phyloP scores from a whole-genome alignment of 2,329 filamentous ascomycete species.

The Sporothrix sp. region DNA sequence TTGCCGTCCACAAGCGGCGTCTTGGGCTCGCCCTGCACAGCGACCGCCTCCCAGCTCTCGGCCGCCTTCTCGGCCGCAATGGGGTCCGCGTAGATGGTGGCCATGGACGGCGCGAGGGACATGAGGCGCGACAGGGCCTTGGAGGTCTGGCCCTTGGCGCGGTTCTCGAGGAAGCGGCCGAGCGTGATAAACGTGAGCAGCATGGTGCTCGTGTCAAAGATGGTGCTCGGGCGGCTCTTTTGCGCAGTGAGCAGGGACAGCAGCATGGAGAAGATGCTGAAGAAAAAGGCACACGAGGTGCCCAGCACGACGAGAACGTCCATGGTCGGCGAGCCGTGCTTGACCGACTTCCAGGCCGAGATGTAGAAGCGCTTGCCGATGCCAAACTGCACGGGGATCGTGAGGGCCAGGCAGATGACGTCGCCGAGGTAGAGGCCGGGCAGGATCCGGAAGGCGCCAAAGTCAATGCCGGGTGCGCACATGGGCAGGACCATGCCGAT shows the following conservation, averaged over 20 bases:
- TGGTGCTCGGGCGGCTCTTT: slow-evolving; percentile 72
- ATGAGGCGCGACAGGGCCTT: slow-evolving; percentile 88
- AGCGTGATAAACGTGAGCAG: slow-evolving; percentile 91
- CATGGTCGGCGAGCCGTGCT: slow-evolving; percentile 90
- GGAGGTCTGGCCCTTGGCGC: slow-evolving; percentile 91
- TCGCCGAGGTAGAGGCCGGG: slow-evolving; percentile 83
- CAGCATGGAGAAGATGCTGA: slow-evolving; percentile 78
- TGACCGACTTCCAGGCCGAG: slow-evolving; percentile 86
- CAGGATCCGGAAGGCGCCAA: slow-evolving; percentile 57
- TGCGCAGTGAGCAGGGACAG: slow-evolving; percentile 68
- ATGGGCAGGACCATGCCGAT: slow-evolving; percentile 94
- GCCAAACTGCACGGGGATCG: slow-evolving; percentile 90
- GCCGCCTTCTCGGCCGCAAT: slow-evolving; percentile 87
- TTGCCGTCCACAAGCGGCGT: slow-evolving; percentile 40
- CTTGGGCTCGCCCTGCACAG: slow-evolving; percentile 33
- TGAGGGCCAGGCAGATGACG: slow-evolving; percentile 70
- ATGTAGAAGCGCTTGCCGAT: slow-evolving; percentile 90
- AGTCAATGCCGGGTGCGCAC: slow-evolving; percentile 65
- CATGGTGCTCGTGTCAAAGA: slow-evolving; percentile 98
- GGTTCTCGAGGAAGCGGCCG: slow-evolving; percentile 85
- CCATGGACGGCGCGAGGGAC: slow-evolving; percentile 93
- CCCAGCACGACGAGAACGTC: slow-evolving; percentile 91
- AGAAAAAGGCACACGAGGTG: slow-evolving; percentile 93
- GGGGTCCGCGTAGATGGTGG: slow-evolving; percentile 89
- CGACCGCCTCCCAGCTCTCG: slow-evolving; percentile 57